Percentiles rank a stretch among this genome's conserved stretches.
These are phyloP conservation scores for Silene latifolia DNA, from an alignment of 148 eudicot species.

Conservation along the genomic window DNA sequence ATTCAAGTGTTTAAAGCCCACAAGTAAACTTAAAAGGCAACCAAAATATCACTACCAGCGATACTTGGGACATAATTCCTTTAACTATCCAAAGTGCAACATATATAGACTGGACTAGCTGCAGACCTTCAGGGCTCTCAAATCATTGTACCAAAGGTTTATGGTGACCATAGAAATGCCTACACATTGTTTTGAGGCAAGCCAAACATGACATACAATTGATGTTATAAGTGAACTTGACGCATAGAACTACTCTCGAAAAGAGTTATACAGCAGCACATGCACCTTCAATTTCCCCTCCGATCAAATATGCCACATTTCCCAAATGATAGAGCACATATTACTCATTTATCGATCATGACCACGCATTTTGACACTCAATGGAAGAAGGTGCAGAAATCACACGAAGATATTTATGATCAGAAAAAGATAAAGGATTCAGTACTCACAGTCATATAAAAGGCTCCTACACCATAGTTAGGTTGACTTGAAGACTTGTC, in stretches of 20 bases:
- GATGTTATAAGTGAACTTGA: neutral
- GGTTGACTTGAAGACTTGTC: constrained; percentile 47
- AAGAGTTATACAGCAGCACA: neutral
- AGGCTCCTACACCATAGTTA: constrained; percentile 50
- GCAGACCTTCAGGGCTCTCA: neutral
- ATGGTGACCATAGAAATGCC: neutral
- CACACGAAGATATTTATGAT: neutral
- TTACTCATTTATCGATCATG: neutral
- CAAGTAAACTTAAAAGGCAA: neutral
- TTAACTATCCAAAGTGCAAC: neutral
- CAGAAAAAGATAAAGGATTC: neutral
- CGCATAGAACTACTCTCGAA: neutral
- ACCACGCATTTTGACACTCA: neutral
- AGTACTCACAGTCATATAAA: constrained; percentile 45
- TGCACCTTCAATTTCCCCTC: neutral
- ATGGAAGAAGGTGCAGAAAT: neutral
- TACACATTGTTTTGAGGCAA: neutral
- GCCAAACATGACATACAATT: neutral
- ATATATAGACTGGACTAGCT: neutral
- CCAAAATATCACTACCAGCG: neutral
- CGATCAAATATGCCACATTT: neutral
- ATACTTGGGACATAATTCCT: neutral
- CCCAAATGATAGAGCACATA: neutral
- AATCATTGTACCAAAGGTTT: neutral
- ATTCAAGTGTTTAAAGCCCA: neutral